Evolutionary conservation across 805 yeast species (phyloP).

Genomic region (Maudiozyma barnettii): DNA sequence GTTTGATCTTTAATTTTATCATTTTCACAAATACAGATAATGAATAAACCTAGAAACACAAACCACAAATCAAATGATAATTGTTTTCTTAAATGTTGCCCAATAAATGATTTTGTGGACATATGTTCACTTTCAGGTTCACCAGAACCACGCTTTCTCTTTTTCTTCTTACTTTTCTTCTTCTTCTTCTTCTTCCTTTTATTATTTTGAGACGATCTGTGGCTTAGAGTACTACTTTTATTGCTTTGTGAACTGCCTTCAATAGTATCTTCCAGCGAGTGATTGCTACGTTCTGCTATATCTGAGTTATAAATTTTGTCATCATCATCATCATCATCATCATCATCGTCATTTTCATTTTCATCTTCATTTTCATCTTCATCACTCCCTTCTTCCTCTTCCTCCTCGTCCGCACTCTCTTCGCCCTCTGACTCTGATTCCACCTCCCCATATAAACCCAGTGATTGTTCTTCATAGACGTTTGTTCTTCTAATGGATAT

Average conservation of each 20-base stretch:
- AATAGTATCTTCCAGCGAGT: constrained; percentile 1
- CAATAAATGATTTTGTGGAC: constrained; percentile 48
- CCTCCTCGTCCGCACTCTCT: constrained; percentile 11
- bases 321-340: constrained; percentile 7
- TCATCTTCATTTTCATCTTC: constrained; percentile 13
- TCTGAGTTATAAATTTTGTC: constrained; percentile 7
- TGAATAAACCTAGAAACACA: constrained; percentile 72
- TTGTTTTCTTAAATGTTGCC: constrained; percentile 84
- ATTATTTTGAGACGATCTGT: constrained; percentile 2
- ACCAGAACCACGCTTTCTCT: constrained; percentile 6
- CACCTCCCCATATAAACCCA: constrained; percentile 66
- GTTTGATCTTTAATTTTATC: constrained; percentile 40
- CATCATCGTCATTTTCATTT: constrained; percentile 8
- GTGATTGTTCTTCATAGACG: constrained; percentile 93
- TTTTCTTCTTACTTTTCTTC: constrained; percentile 3
- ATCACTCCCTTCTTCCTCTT: constrained; percentile 7
- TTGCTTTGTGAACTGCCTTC: not conserved
- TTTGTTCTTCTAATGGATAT: constrained; percentile 93
- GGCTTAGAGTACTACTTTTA: not conserved
- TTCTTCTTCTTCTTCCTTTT: constrained; percentile 15
- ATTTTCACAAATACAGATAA: constrained; percentile 83
- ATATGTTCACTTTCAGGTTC: not conserved
- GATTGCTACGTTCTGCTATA: not conserved
- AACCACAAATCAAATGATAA: constrained; percentile 94
- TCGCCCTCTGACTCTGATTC: constrained; percentile 25